phyloP scores from a whole-genome alignment of 225 moss, liverwort and hornwort species.

The Polytrichum formosum region DNA sequence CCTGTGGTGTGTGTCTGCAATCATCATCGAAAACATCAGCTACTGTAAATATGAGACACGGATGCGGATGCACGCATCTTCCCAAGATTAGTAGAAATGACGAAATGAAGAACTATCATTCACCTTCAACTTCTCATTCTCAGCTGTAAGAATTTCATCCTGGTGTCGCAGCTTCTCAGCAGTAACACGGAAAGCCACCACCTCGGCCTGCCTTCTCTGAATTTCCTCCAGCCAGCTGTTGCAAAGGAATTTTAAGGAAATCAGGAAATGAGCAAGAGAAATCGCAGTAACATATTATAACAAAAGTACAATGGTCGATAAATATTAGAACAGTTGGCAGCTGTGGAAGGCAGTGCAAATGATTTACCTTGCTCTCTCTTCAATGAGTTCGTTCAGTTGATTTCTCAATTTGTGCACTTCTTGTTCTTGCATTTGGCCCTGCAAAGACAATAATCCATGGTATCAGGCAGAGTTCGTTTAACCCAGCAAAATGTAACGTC shows the following conservation, averaged over 20 bases:
- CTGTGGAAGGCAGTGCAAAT: neutral
- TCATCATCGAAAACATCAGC: too few species aligned
- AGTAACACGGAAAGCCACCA: conserved; percentile 74
- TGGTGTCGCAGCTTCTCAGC: conserved; percentile 81
- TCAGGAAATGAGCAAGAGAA: too few species aligned
- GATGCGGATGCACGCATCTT: too few species aligned
- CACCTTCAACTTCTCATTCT: conserved; percentile 79
- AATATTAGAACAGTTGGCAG: too few species aligned
- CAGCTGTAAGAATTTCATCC: conserved; percentile 53
- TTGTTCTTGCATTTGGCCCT: conserved; percentile 46
- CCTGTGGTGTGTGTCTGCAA: conserved; percentile 48
- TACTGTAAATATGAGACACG: too few species aligned
- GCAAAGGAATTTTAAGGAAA: neutral
- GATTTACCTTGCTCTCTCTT: conserved; percentile 78
- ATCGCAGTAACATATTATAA: too few species aligned
- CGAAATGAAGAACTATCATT: neutral
- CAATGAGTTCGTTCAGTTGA: conserved; percentile 71
- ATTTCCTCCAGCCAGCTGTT: conserved; percentile 93
- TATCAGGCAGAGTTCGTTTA: too few species aligned
- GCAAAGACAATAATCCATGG: neutral
- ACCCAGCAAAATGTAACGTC: too few species aligned
- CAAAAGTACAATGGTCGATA: too few species aligned
- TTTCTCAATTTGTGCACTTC: conserved; percentile 63
- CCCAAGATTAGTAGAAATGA: neutral
- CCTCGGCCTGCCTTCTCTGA: conserved; percentile 80